Evolutionary conservation across 78 protist genomes (phyloP).

Genomic region (Dictyostelium firmibasis): DNA sequence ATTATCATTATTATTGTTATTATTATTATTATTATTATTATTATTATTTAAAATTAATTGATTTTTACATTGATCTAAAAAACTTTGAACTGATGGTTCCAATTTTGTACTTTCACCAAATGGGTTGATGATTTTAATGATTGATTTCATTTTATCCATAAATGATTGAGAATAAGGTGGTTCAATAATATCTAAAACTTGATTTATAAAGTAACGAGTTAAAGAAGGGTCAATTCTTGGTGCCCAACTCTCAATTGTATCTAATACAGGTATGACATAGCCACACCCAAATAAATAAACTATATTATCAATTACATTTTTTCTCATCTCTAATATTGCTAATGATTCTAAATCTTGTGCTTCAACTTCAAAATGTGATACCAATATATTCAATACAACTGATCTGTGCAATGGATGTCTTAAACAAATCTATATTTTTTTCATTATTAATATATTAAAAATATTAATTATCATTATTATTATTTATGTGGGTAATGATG

Average conservation of each 20-base stretch:
- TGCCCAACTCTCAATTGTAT: constrained; percentile 40
- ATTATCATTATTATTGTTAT: not conserved
- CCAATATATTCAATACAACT: constrained; percentile 16
- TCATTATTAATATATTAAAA: not conserved
- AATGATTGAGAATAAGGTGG: constrained; percentile 53
- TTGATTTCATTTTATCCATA: constrained; percentile 34
- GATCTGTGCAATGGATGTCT: constrained; percentile 69
- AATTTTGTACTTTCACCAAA: not conserved
- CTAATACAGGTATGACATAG: constrained; percentile 58
- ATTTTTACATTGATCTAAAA: constrained; percentile 20
- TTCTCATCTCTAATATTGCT: constrained; percentile 51
- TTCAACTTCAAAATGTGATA: constrained; percentile 37
- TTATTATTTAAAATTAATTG: constrained; percentile 3
- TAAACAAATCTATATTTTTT: constrained; percentile 15
- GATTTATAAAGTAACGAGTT: constrained; percentile 65
- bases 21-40: not conserved
- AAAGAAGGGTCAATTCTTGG: constrained; percentile 60
- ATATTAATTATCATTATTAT: not conserved
- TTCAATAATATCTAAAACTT: constrained; percentile 61
- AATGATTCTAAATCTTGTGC: constrained; percentile 60
- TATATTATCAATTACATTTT: constrained; percentile 57
- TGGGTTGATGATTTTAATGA: constrained; percentile 9
- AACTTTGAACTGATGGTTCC: not conserved
- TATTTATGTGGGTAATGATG: no score
- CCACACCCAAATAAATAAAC: constrained; percentile 64